A percentile compares a stretch with the other conserved stretches of the same genome.
These are phyloP conservation scores for Fusarium avenaceum DNA, from an alignment of 2,329 filamentous ascomycete species.

Conservation along the genomic window DNA sequence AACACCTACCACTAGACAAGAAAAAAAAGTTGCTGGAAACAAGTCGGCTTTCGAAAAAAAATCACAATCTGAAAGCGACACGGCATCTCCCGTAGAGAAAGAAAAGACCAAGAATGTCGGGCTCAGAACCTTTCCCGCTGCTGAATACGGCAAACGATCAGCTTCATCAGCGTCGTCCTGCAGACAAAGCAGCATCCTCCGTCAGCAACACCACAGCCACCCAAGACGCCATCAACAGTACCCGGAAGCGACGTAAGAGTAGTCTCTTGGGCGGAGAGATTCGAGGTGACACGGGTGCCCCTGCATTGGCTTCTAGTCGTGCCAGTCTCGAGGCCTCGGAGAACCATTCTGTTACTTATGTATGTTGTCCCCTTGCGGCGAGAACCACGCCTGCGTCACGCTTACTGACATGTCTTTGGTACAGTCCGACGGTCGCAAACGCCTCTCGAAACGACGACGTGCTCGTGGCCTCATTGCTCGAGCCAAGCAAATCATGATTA, in stretches of 20 bases:
- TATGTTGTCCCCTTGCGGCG: constrained; percentile 24
- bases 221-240: constrained; percentile 52
- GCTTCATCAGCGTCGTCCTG: constrained; percentile 55
- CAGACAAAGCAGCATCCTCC: constrained; percentile 50
- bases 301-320: constrained; percentile 66
- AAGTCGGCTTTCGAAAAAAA: background rate
- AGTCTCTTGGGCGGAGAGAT: constrained; percentile 67
- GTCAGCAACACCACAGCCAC: constrained; percentile 41
- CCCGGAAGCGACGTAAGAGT: constrained; percentile 68
- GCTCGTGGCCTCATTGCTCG: constrained; percentile 63
- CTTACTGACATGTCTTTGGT: constrained; percentile 24
- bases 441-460: constrained; percentile 67
- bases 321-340: constrained; percentile 57
- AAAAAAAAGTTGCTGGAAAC: constrained; percentile 4
- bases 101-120: constrained; percentile 55
- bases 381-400: background rate
- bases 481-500: constrained; percentile 68
- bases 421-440: constrained; percentile 55
- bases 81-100: background rate
- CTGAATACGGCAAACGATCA: constrained; percentile 66
- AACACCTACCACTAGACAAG: constrained; percentile 15
- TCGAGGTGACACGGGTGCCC: constrained; percentile 68
- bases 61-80: background rate
- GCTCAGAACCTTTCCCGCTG: constrained; percentile 68
- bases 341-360: constrained; percentile 29